These are phyloP conservation scores for Claviceps cyperi DNA, from an alignment of 2,329 filamentous ascomycete species.

Conservation along the genomic window DNA sequence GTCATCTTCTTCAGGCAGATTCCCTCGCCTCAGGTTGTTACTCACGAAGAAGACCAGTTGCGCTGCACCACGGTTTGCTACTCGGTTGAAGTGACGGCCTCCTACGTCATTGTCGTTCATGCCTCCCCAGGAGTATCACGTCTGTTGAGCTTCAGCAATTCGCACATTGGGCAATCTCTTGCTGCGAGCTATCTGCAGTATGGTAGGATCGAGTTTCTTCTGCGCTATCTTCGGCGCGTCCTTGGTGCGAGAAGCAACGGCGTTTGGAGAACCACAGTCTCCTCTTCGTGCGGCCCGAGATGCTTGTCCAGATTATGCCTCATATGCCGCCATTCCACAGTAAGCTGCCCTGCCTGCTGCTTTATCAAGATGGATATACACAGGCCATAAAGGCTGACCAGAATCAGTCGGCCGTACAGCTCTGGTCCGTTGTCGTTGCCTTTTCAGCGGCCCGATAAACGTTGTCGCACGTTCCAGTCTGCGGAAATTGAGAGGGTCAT, in stretches of 20 bases:
- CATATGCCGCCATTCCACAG: constrained; percentile 25
- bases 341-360: constrained; percentile 12
- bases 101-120: not conserved
- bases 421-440: constrained; percentile 66
- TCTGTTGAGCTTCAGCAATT: not conserved
- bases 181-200: not conserved
- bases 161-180: not conserved
- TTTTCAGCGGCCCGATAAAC: constrained; percentile 66
- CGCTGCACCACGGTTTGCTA: not conserved
- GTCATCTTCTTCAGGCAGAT: no score
- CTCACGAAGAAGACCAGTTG: not conserved
- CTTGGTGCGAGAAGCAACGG: not conserved
- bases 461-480: constrained; percentile 83
- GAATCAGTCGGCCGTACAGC: constrained; percentile 57
- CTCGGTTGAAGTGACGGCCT: not conserved
- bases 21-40: not conserved
- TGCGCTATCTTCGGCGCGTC: not conserved
- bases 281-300: constrained; percentile 12
- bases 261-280: not conserved
- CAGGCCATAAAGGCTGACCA: not conserved
- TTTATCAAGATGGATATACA: not conserved
- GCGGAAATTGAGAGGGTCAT: constrained; percentile 81
- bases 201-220: not conserved
- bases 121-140: not conserved
- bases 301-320: constrained; percentile 27